Evolutionary conservation across 1,139 yeast species (phyloP), one percentile per base, ranked within the genome.

Genomic region (Yamadazyma jaroonii): DNA sequence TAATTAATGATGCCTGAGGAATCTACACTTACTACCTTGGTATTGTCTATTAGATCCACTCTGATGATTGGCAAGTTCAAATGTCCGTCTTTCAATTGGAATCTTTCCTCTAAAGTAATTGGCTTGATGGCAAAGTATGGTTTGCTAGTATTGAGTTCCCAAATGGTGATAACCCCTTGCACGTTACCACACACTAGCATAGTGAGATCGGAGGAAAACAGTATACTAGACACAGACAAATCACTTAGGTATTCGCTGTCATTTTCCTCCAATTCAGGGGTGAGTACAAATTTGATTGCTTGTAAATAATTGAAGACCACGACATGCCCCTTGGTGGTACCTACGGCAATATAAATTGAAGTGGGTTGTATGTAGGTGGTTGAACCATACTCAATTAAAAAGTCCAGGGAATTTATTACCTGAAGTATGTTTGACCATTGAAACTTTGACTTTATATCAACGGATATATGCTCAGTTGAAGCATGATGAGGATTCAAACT

Each of bases 221-320:
- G 65, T 29, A 83, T 50, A 2, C 72, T 50, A 0, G 79, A 62
- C 2, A 81, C 74, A 4, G 46, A 38, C n/a, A 29, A 23, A 31
- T 44, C 38, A 14, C 26, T 29, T 8, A 47, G 25, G 31, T 46
- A 47, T 0, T 56, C 14, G 9, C 26, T 24, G n/a, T 42, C 38
- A 4, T 32, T 34, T 9, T 44, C 44, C 10, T 34, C 12, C 2
- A 35, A 3, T 13, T 34, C 38, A 46, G 27, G 59, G 46, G 1
- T 67, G 32, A 80, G 52, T 1, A 68, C 61, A 39, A 59, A 62
- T 23, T 65, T 62, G 10, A 79, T 56, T 27, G 57, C 62, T 56
- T 86, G 95, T 34, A 71, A 72, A 48, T 81, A 84, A 50, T 79
- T 83, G 55, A 83, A 86, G 2, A 81, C 64, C 12, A 84, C 56